Base-by-base conservation (phyloP, 495 filamentous ascomycete genomes). In the Sporormia fimetaria region DNA sequence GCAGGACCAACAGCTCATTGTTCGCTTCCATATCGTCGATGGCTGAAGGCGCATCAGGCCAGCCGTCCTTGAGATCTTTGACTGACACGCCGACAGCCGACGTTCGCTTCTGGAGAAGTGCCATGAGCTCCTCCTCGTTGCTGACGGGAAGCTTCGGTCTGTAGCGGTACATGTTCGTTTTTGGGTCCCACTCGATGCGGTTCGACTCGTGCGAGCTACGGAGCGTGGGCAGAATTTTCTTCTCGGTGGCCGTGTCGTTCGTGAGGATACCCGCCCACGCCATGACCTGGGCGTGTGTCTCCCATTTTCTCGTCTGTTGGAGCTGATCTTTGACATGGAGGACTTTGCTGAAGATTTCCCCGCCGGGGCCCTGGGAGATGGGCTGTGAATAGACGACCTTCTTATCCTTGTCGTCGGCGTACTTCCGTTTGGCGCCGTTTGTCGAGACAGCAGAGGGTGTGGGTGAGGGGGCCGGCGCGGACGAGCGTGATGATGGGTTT, bases 41-140 rank as follows among this genome's bases (percentile, higher is more conserved):
- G 1, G 80, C 70, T 11, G 77, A 71, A 30, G 84, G 74, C 45
- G 82, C 87, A 44, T 78, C 78, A 4, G 78, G 74, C 90, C 90
- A 98, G 20, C 92, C 92, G 55, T 98, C 90, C 58, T 88, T 87
- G 20, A 98, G 69, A 42, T 94, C 84, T 55, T 81, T 83, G 33
- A 95, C 83, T 31, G 63, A 67, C 37, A 95, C 74, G 2, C 85
- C 86, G 34, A 76, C 71, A 1, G 83, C 81, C n/a, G 86, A 87
- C 10, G 72, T 71, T 62, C 84, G 84, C 24, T 70, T 65, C 59
- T 93, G 84, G 22, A 98, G 72, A 56, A 83, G 77, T 29, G 70
- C 71, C 18, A 92, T 74, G 25, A 98, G 71, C 53, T 81, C 76
- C 35, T 81, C 74, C 41, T 77, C 73, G 40, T 63, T 75, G 43